A percentile compares a stretch with the other conserved stretches of the same genome.
phyloP scores from a whole-genome alignment of 352 stramenopile species.

The Phytophthora melonis region DNA sequence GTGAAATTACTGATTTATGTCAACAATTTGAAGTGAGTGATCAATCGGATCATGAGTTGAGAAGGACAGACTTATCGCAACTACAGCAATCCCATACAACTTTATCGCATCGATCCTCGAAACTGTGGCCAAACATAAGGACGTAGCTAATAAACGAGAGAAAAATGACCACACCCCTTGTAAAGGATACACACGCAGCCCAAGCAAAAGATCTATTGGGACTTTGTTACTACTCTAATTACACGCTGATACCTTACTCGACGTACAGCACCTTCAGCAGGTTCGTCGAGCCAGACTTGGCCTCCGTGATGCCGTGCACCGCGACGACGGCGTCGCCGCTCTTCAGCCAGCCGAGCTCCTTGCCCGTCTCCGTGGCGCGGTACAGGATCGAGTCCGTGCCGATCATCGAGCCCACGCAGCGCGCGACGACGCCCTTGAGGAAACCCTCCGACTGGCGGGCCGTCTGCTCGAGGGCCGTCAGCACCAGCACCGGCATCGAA shows the following conservation, averaged over 20 bases:
- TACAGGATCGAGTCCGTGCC: constrained; percentile 90
- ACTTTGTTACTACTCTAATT: constrained; percentile 3
- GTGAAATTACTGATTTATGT: too few species aligned
- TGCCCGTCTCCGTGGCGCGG: constrained; percentile 80
- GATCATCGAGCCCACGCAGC: constrained; percentile 83
- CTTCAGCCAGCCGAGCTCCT: constrained; percentile 88
- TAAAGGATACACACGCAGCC: not conserved
- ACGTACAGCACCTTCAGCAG: constrained; percentile 91
- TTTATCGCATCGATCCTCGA: too few species aligned
- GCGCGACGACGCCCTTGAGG: constrained; percentile 64
- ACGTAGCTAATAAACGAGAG: not conserved
- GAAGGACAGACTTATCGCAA: too few species aligned
- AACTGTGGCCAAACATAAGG: too few species aligned
- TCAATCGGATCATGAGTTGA: too few species aligned
- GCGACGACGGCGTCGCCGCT: constrained; percentile 86
- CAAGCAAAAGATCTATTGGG: not conserved
- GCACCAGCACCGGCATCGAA: constrained; percentile 45
- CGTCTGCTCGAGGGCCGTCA: constrained; percentile 57
- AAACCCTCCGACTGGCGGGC: constrained; percentile 65
- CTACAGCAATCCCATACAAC: too few species aligned
- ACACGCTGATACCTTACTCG: constrained; percentile 46
- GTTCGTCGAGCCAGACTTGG: constrained; percentile 86
- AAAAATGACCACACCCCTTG: not conserved
- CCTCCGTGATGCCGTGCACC: constrained; percentile 89
- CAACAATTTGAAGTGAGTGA: too few species aligned